These are phyloP conservation scores for Leishmania guyanensis DNA, from an alignment of 208 protist species.

Conservation along the genomic window DNA sequence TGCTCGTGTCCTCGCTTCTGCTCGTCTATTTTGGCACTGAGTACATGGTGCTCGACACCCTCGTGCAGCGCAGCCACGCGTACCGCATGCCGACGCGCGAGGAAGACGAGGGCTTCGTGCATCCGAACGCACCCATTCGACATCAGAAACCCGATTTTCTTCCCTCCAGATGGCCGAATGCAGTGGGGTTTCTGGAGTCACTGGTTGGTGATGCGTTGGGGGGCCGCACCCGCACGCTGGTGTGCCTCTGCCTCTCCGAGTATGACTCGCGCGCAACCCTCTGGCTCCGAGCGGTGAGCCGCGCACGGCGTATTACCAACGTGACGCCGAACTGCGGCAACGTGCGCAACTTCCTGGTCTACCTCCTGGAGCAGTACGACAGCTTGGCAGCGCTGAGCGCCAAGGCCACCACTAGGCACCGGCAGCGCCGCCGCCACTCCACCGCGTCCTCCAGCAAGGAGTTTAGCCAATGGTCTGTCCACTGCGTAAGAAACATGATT, in stretches of 20 bases:
- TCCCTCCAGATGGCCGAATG: constrained; percentile 8
- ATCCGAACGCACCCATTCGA: not conserved
- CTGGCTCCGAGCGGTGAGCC: constrained; percentile 22
- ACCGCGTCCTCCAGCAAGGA: not conserved
- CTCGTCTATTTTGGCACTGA: constrained; percentile 32
- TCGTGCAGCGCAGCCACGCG: not conserved
- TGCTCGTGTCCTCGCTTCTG: constrained; percentile 33
- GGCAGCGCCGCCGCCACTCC: not conserved
- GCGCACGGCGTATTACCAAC: constrained; percentile 13
- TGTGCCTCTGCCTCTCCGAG: constrained; percentile 38
- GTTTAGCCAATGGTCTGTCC: constrained; percentile 5
- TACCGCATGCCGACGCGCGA: not conserved
- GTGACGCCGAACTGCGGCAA: constrained; percentile 20
- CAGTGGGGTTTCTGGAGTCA: constrained; percentile 18
- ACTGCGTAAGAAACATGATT: constrained; percentile 12
- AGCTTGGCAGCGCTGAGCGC: not conserved
- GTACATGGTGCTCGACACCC: constrained; percentile 8
- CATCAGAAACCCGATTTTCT: not conserved
- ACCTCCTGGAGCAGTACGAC: constrained; percentile 26
- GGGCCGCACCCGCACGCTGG: constrained; percentile 23
- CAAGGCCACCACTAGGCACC: not conserved
- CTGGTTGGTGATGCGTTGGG: constrained; percentile 23
- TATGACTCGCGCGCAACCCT: constrained; percentile 21
- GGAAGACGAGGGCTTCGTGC: not conserved
- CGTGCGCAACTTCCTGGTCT: constrained; percentile 18